Evolutionary conservation across 2,329 filamentous ascomycete species (phyloP), one percentile per base, ranked within the genome.

Genomic region (Pestalotiopsis fici): DNA sequence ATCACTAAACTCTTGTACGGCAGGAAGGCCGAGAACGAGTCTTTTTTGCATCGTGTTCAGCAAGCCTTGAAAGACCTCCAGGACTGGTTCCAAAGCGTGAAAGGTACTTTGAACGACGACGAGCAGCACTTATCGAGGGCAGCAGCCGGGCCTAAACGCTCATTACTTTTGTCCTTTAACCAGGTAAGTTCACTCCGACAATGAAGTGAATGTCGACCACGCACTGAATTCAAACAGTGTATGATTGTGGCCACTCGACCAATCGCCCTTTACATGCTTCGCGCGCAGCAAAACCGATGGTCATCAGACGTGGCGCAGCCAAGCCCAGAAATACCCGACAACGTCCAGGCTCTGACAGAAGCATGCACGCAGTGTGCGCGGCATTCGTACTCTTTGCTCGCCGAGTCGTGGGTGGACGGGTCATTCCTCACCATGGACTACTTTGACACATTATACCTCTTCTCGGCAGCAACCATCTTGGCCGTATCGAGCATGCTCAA

Each of bases 361-460:
- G 81, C 83, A 0, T 85, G 83, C 64, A 78, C 83, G 0, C 77
- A 80, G 18, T 83, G 82, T 28, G 82, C 83, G 0, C 77, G 81
- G 0, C 81, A 85, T 39, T 84, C 83, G 0, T 79, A 78, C 57
- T 77, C 77, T 0, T 73, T 85, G 0, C 73, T 85, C 0, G 81
- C 78, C 2, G 77, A 83, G 5, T 78, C 78, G 13, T 85, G 83
- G 83, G 79, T 84, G 2, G 78, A 83, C 37, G 83, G 83, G 0
- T 80, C 82, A 0, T 83, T 85, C 65, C 74, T 79, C 0, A 83
- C 79, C 0, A 83, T 85, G 59, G 83, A 84, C 67, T 85, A 83
- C 71, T 82, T 82, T 59, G 78, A 81, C 71, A 80, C 80, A 0
- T 82, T 84, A 59, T 84, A 83, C 54, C 78, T 85, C 28, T 85